Percentiles rank a stretch among this genome's conserved stretches.
Evolutionary conservation across 2,329 filamentous ascomycete species (phyloP).

Genomic region (Aspergillus sp.): DNA sequence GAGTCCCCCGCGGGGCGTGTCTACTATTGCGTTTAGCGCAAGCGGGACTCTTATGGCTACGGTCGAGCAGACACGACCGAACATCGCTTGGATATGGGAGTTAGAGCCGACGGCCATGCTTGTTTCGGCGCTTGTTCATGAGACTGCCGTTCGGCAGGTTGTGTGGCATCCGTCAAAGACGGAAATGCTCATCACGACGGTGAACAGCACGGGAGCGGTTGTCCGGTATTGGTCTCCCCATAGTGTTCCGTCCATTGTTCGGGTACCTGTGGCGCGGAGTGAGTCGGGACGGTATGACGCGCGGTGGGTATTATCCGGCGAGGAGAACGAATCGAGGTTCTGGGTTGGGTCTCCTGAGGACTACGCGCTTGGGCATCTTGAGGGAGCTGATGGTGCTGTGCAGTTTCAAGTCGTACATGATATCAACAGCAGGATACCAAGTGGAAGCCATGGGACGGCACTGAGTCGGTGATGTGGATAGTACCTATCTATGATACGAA

Average conservation of each 20-base stretch:
- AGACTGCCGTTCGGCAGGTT: constrained; percentile 40
- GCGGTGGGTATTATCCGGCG: constrained; percentile 28
- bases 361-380: constrained; percentile 33
- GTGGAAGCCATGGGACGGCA: constrained; percentile 16
- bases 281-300: constrained; percentile 38
- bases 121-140: constrained; percentile 41
- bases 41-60: constrained; percentile 38
- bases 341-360: constrained; percentile 38
- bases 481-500: neutral
- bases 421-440: constrained; percentile 21
- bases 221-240: constrained; percentile 35
- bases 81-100: constrained; percentile 48
- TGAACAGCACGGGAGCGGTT: constrained; percentile 30
- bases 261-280: constrained; percentile 29
- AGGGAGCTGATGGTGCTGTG: constrained; percentile 16
- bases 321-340: constrained; percentile 24
- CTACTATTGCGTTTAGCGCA: constrained; percentile 40
- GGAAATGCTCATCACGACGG: constrained; percentile 39
- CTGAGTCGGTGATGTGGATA: constrained; percentile 16
- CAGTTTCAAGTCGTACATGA: constrained; percentile 30
- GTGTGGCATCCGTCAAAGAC: constrained; percentile 39
- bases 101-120: constrained; percentile 28
- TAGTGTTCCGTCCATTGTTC: constrained; percentile 28
- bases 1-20: constrained; percentile 34
- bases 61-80: constrained; percentile 39